These are phyloP conservation scores for Coemansia sp. DNA, from an alignment of 192 early-diverging fungal species.

Conservation along the genomic window DNA sequence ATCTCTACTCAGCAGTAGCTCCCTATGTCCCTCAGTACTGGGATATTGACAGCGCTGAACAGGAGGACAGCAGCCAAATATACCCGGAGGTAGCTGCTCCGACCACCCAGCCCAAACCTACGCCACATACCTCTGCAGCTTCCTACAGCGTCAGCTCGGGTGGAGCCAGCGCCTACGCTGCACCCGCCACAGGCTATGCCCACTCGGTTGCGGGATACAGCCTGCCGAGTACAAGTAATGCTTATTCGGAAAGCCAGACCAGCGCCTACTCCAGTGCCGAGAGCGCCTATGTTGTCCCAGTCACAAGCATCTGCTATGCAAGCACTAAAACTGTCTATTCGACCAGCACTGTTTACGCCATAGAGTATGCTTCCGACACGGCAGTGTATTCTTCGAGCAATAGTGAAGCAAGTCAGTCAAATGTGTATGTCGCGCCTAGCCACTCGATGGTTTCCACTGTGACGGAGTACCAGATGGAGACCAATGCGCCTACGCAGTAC, in stretches of 20 bases:
- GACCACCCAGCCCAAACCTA: constrained; percentile 1
- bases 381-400: background rate
- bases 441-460: background rate
- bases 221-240: background rate
- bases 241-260: background rate
- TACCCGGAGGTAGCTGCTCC: constrained; percentile 1
- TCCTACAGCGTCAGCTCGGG: background rate
- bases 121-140: background rate
- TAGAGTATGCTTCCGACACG: background rate
- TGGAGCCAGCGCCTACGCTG: background rate
- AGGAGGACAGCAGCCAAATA: background rate
- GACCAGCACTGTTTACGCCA: constrained; percentile 29
- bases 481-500: background rate
- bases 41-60: background rate
- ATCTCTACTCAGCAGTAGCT: background rate
- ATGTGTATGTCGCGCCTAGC: background rate
- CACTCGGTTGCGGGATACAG: background rate
- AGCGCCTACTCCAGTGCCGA: background rate
- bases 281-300: constrained; percentile 2
- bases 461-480: background rate
- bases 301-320: constrained; percentile 9
- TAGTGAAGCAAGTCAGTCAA: background rate
- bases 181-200: background rate
- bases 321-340: constrained; percentile 18
- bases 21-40: constrained; percentile 1